These are phyloP conservation scores for Mercurialis annua DNA, from an alignment of 345 rosid genomes.

Conservation along the genomic window DNA sequence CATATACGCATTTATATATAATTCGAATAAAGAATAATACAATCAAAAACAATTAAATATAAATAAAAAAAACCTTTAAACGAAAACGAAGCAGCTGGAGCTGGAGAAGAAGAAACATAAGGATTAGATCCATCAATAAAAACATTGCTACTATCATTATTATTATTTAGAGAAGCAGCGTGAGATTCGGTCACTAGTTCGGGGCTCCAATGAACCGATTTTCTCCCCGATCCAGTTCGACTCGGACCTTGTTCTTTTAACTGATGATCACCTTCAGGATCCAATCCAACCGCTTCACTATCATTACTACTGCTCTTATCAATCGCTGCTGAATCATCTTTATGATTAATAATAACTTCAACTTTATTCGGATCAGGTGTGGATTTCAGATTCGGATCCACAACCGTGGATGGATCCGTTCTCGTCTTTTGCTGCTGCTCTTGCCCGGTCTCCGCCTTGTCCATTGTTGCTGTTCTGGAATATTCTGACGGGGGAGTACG, in stretches of 20 bases:
- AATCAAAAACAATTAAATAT: not conserved
- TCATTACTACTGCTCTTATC: not conserved
- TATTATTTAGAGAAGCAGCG: constrained; percentile 12
- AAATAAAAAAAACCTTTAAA: too few species aligned
- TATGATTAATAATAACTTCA: constrained; percentile 10
- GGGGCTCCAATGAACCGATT: constrained; percentile 75
- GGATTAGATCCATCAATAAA: constrained; percentile 44
- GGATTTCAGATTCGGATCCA: constrained; percentile 14
- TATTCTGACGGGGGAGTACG: not conserved
- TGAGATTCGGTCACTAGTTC: constrained; percentile 57
- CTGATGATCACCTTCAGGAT: constrained; percentile 21
- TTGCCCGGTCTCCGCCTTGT: not conserved
- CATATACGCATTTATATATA: not conserved
- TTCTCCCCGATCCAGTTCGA: constrained; percentile 43
- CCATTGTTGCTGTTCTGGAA: constrained; percentile 15
- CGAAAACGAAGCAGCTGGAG: constrained; percentile 33
- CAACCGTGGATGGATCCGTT: constrained; percentile 15
- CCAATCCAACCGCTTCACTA: constrained; percentile 24
- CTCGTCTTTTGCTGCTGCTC: constrained; percentile 12
- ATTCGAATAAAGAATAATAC: too few species aligned
- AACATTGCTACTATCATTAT: not conserved
- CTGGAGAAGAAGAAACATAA: constrained; percentile 41
- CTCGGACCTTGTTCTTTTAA: constrained; percentile 21
- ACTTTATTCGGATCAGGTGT: constrained; percentile 19
- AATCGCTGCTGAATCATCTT: constrained; percentile 7